Evolutionary conservation across 192 early-diverging fungal species (phyloP), one percentile per base, ranked within the genome.

Genomic region (Chytriomyces sp.): DNA sequence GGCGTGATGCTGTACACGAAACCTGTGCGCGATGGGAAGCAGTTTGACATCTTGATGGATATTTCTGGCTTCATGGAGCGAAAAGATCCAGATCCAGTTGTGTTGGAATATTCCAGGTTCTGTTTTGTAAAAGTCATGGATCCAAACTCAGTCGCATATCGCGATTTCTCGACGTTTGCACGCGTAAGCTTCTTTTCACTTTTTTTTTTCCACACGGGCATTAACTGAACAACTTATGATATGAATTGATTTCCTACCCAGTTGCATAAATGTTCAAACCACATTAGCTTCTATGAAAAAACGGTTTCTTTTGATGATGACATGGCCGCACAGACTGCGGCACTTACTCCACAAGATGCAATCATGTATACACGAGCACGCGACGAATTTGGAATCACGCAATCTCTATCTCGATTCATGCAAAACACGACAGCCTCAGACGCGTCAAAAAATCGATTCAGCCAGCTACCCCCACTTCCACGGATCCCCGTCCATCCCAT

Each of bases 91-190:
- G 63, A 64, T 20, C 68, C 68, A 26, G n/a, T 57, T 8, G 13
- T 8, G 1, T 28, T 69, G 20, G 68, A 69, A 57, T 73, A 62
- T 46, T 28, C 59, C 13, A 35, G 45, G 20, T 18, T 44, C 23
- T 73, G 60, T 48, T 73, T 73, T 43, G 71, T 62, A 8, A 23
- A 45, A 8, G 43, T 63, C 5, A 73, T 73, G 71, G 61, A 73
- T 62, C 8, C 61, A 8, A 20, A 9, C 7, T 44, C 59, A 5
- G 45, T 47, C 45, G 35, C 20, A 10, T 73, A 43, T 45, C 23
- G 57, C 26, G 61, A 73, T 47, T 73, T 73, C 45, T 10, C 53
- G 47, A 43, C 18, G 35, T 73, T 62, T 62, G 71, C 71, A 44
- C n/a, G 49, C 35, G 71, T 73, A 57, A 47, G 18, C n/a, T 67